A percentile compares a stretch with the other conserved stretches of the same genome.
Evolutionary conservation across 208 protist species (phyloP).

Genomic region (Crithidia mellificae): DNA sequence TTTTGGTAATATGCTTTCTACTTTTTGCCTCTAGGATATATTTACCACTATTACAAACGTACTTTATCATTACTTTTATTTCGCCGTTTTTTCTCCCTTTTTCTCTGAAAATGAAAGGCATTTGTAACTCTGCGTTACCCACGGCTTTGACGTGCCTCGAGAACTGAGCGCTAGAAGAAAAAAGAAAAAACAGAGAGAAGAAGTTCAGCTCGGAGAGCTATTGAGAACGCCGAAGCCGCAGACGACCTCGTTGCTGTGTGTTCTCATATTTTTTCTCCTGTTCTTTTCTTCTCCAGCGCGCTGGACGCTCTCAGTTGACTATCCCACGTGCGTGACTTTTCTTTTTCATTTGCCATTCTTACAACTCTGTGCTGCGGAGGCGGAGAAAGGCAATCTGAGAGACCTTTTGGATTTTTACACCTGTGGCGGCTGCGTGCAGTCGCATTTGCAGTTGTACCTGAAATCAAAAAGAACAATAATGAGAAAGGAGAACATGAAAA

Average conservation of each 20-base stretch:
- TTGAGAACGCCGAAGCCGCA: not conserved
- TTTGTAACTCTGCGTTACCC: no score
- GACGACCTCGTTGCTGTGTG: not conserved
- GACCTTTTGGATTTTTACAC: not conserved
- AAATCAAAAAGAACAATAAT: not conserved
- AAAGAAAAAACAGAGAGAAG: no score
- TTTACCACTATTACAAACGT: conserved; percentile 3
- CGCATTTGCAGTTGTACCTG: not conserved
- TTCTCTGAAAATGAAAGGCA: no score
- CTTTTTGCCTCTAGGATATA: not conserved
- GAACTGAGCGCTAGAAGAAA: no score
- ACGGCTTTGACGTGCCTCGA: no score
- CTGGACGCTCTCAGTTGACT: no score
- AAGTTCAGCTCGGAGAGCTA: not conserved
- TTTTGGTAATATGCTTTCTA: not conserved
- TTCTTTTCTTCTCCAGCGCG: no score
- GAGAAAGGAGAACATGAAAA: no score
- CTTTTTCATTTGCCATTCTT: no score
- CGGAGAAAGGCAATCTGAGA: not conserved
- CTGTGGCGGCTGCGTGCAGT: not conserved
- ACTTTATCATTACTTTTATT: conserved; percentile 1
- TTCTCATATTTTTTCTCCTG: conserved; percentile 6
- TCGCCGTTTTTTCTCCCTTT: not conserved
- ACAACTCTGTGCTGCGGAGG: not conserved
- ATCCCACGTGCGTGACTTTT: no score